Evolutionary conservation across 148 eudicot genomes (phyloP), one percentile per base, ranked within the genome.

Genomic region (Silene uniflora): DNA sequence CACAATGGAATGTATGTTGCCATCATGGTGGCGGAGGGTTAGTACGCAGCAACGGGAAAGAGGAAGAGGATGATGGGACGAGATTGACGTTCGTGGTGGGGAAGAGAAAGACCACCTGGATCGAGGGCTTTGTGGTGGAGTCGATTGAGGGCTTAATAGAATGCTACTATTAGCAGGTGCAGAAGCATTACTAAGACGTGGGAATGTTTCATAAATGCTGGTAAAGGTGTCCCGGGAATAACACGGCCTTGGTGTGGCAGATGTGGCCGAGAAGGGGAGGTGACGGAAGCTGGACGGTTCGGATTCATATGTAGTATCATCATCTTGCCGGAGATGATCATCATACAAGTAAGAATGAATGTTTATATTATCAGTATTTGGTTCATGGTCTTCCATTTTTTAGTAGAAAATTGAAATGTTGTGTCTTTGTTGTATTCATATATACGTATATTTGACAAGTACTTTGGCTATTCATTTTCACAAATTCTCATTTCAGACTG

Each of bases 1-100:
- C 35, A 85, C 79, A 62, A 89, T 81, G 67, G 93, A 83, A 64
- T 82, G 80, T 42, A 89, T 70, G 75, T 68, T 83, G 7, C 88
- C 88, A 24, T 89, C 89, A 73, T 66, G 68, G 29, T 77, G 93
- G 21, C 86, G 85, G 6, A 90, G 86, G 63, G 89, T 84, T n/a
- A 89, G 58, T 81, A 86, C 81, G 68, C 85, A 86, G 69, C 81
- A 83, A 59, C 84, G 79, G 27, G 84, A 78, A 1, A 69, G 23
- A 18, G 17, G 84, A 76, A 21, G 80, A 55, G 8, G 86, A 73
- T 81, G 81, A 32, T 81, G 81, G 25, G 81, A 74, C 3, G 19
- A 84, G 4, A 32, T 32, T 67, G 39, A 83, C 24, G 21, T 87
- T 80, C 54, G 83, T 65, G 71, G 78, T 67, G 73, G 78, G 8